Conservation (phyloP, 441 rosid genomes). For the Croton setiger region DNA sequence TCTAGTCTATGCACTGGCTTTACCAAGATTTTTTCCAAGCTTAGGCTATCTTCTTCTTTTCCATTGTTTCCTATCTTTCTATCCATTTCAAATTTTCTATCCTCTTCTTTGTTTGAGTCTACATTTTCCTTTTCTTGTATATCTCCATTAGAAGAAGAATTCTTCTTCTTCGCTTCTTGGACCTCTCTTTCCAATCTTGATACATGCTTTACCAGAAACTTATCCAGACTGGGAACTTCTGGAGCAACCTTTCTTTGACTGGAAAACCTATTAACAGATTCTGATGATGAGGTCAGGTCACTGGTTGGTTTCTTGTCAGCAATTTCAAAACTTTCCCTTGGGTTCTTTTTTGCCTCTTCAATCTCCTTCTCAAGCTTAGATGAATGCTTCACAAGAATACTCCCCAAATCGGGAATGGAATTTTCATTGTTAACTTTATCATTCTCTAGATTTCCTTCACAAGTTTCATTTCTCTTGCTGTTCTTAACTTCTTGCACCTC, state of each 20-base stretch:
- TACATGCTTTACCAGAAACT: slow-evolving; percentile 70
- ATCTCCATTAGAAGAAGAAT: not conserved
- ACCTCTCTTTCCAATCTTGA: slow-evolving; percentile 82
- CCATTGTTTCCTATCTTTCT: slow-evolving; percentile 3
- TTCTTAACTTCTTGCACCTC: slow-evolving; percentile 80
- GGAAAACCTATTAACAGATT: slow-evolving; percentile 28
- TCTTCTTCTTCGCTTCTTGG: slow-evolving; percentile 49
- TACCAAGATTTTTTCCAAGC: slow-evolving; percentile 50
- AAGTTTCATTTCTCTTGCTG: slow-evolving; percentile 32
- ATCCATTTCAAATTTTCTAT: not conserved
- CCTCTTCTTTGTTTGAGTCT: slow-evolving; percentile 30
- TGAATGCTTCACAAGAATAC: slow-evolving; percentile 54
- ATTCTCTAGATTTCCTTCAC: slow-evolving; percentile 19
- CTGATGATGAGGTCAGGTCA: slow-evolving; percentile 25
- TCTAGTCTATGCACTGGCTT: slow-evolving; percentile 55
- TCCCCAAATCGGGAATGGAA: slow-evolving; percentile 44
- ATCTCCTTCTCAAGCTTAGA: slow-evolving; percentile 55
- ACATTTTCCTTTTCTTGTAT: slow-evolving; percentile 51
- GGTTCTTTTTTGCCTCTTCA: slow-evolving; percentile 53
- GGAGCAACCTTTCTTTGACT: slow-evolving; percentile 23
- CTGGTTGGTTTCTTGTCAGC: slow-evolving; percentile 26
- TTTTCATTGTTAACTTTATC: slow-evolving; percentile 21
- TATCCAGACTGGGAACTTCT: slow-evolving; percentile 68
- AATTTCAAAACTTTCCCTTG: slow-evolving; percentile 22
- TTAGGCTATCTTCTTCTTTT: slow-evolving; percentile 37